Conservation (phyloP, 345 rosid species). For the thale cress (Arabidopsis thaliana) region DNA sequence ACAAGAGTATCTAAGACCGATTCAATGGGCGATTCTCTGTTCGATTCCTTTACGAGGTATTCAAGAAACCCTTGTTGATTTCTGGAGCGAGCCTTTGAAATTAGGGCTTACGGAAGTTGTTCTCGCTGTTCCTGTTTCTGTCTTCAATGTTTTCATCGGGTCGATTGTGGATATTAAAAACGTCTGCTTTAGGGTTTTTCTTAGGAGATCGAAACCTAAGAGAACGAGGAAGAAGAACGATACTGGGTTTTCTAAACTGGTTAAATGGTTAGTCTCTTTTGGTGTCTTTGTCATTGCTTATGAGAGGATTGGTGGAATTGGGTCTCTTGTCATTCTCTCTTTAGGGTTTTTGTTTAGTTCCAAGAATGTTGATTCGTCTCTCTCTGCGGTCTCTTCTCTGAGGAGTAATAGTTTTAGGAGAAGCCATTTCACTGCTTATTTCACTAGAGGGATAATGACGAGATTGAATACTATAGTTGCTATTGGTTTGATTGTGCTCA, state of each 20-base stretch:
- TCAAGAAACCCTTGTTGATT: constrained; percentile 78
- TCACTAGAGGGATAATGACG: constrained; percentile 79
- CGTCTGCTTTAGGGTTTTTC: constrained; percentile 57
- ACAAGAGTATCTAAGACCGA: constrained; percentile 85
- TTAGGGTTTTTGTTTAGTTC: constrained; percentile 70
- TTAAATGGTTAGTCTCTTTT: constrained; percentile 80
- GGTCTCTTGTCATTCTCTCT: constrained; percentile 67
- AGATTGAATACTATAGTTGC: constrained; percentile 79
- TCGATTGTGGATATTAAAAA: constrained; percentile 80
- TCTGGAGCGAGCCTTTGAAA: constrained; percentile 83
- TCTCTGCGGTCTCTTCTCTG: constrained; percentile 73
- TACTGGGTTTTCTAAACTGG: constrained; percentile 72
- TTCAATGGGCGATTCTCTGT: constrained; percentile 95
- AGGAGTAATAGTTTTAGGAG: constrained; percentile 73
- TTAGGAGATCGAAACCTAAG: constrained; percentile 58
- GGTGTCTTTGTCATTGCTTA: constrained; percentile 80
- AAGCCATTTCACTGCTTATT: constrained; percentile 60
- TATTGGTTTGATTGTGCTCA: constrained; percentile 77
- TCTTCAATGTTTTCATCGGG: constrained; percentile 71
- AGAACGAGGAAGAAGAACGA: constrained; percentile 44
- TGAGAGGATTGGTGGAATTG: constrained; percentile 70
- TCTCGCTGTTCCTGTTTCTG: constrained; percentile 81
- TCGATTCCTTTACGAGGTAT: constrained; percentile 93
- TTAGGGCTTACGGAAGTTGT: constrained; percentile 90
- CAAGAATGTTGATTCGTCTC: constrained; percentile 65